These are phyloP conservation scores for Spathaspora passalidarum DNA, from an alignment of 805 yeast species.

Conservation along the genomic window DNA sequence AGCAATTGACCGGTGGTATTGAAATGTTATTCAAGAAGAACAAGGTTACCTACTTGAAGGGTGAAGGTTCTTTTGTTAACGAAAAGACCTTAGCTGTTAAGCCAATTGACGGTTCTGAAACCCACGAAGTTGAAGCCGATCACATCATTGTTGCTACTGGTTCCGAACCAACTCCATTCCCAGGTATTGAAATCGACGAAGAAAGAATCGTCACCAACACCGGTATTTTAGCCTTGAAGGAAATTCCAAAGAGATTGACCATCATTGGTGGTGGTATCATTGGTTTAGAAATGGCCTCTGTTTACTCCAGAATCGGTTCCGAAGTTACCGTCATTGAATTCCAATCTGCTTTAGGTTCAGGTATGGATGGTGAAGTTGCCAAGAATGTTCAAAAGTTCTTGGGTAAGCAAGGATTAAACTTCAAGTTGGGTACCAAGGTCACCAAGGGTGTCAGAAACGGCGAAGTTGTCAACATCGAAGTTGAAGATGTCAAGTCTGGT, in stretches of 20 bases:
- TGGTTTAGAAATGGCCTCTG: constrained; percentile 99
- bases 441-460: constrained; percentile 83
- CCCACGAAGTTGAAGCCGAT: constrained; percentile 67
- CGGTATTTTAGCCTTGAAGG: constrained; percentile 80
- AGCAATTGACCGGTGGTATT: constrained; percentile 87
- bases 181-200: constrained; percentile 94
- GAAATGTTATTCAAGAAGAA: constrained; percentile 95
- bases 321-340: constrained; percentile 94
- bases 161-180: constrained; percentile 98
- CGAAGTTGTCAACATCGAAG: constrained; percentile 80
- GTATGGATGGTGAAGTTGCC: constrained; percentile 96
- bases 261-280: constrained; percentile 99
- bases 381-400: constrained; percentile 85
- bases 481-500: constrained; percentile 86
- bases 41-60: constrained; percentile 92
- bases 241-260: constrained; percentile 87
- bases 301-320: constrained; percentile 90
- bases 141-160: constrained; percentile 96
- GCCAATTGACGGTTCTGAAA: constrained; percentile 80
- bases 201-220: constrained; percentile 96
- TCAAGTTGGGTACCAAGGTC: constrained; percentile 91
- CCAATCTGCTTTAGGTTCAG: constrained; percentile 91
- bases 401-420: constrained; percentile 91
- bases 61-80: constrained; percentile 82
- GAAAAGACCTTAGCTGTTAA: constrained; percentile 76